Conservation (phyloP, 2,329 filamentous ascomycete species). For the Hypoxylon sp. region DNA sequence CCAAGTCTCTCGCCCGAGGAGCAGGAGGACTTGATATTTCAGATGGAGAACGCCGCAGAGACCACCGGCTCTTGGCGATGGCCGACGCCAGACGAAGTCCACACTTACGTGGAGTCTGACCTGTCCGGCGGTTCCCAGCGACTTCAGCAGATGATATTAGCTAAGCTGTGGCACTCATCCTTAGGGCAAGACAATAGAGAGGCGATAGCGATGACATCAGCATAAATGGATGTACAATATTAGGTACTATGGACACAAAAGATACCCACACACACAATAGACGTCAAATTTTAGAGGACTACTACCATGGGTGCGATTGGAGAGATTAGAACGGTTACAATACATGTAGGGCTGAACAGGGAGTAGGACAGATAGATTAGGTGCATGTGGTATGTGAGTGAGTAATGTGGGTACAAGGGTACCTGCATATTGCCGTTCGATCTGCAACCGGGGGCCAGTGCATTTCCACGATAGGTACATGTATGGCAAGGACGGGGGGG, state of each 20-base stretch:
- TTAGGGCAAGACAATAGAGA: conserved; percentile 11
- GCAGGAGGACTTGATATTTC: conserved; percentile 38
- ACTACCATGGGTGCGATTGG: neutral
- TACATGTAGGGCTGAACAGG: neutral
- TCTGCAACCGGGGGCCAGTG: neutral
- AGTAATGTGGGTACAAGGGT: neutral
- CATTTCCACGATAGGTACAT: too few species aligned
- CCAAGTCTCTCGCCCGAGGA: conserved; percentile 56
- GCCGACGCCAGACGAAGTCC: conserved; percentile 52
- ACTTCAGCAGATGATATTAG: conserved; percentile 42
- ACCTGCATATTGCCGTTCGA: neutral
- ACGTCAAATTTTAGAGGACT: neutral
- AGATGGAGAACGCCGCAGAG: conserved; percentile 41
- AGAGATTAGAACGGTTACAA: too few species aligned
- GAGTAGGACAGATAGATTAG: too few species aligned
- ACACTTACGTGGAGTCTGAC: conserved; percentile 48
- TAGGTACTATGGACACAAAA: neutral
- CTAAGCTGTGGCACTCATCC: conserved; percentile 12
- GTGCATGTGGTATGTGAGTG: too few species aligned
- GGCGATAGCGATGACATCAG: neutral
- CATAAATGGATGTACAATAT: conserved; percentile 15
- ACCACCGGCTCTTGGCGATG: conserved; percentile 48
- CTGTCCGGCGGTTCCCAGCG: conserved; percentile 38
- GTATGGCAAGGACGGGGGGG: neutral
- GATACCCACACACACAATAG: conserved; percentile 3